Evolutionary conservation across 768 basidiomycete species (phyloP), one percentile per base, ranked within the genome.

Genomic region (Suillus subluteus): DNA sequence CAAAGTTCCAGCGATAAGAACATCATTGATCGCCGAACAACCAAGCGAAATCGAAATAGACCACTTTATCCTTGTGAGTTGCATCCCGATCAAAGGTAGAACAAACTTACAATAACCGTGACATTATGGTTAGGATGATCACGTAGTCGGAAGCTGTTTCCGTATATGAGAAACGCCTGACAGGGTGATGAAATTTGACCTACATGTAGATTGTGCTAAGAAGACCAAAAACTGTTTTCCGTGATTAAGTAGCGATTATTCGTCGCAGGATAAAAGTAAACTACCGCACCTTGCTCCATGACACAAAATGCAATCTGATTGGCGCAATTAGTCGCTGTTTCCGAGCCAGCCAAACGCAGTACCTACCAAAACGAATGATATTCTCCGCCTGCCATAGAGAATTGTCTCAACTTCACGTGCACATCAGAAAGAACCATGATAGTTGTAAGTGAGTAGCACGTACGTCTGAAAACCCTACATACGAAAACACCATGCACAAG

Each of bases 1-100:
- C 3, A 76, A 37, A 62, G 70, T 70, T 37, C 54, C 69, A 62
- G 76, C 73, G 66, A 78, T 67, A 40, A n/a, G 65, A 21, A 73
- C 54, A 35, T 76, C 75, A 23, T 43, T 56, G 6, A 70, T n/a
- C 7, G 68, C 62, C 5, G 73, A 74, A 16, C 65, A 12, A 16
- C 73, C 75, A 6, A 78, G 30, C 71, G 73, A 78, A 35, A 68
- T 1, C 62, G 63, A 65, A 13, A 66, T 1, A 62, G 67, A 16
- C 73, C 75, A 75, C 76, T 76, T 6, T 7, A 9, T 58, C 15
- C n/a, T 58, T 23, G n/a, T 58, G 23, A 58, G n/a, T 58, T 26
- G n/a, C 37, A 58, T 40, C 35, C 37, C 7, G 11, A 40, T 38
- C 23, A 26, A 40, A 2, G 37, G 15, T 4, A 40, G 23, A 40